phyloP scores from a whole-genome alignment of 805 yeast species.

The Schwanniomyces sp. region DNA sequence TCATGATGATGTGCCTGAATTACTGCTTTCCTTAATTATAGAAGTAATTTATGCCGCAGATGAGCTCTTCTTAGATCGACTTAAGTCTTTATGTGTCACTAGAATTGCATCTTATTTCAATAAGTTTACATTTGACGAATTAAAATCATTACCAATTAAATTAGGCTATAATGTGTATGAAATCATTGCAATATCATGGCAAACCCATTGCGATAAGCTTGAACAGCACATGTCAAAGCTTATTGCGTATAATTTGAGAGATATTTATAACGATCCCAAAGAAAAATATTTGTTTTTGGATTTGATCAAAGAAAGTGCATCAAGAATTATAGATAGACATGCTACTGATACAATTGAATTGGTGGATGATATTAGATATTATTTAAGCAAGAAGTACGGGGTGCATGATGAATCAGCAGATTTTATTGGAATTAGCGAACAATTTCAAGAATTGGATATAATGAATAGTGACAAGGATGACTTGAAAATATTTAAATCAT shows the following conservation, averaged over 20 bases:
- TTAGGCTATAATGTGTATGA: slow-evolving; percentile 50
- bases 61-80: slow-evolving; percentile 55
- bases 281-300: slow-evolving; percentile 20
- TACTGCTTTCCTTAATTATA: slow-evolving; percentile 51
- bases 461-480: slow-evolving; percentile 11
- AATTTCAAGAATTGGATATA: slow-evolving; percentile 9
- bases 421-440: slow-evolving; percentile 20
- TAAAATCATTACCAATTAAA: slow-evolving; percentile 14
- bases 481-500: slow-evolving; percentile 14
- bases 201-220: slow-evolving; percentile 58
- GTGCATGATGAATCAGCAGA: slow-evolving; percentile 25
- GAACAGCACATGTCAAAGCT: slow-evolving; percentile 62
- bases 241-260: slow-evolving; percentile 50
- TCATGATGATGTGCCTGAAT: slow-evolving; percentile 50
- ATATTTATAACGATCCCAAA: slow-evolving; percentile 29
- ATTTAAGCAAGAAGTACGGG: slow-evolving; percentile 43
- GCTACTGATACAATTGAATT: slow-evolving; percentile 80
- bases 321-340: slow-evolving; percentile 57
- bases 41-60: slow-evolving; percentile 64
- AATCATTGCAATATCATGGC: slow-evolving; percentile 66
- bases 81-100: slow-evolving; percentile 64
- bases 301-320: slow-evolving; percentile 47
- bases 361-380: slow-evolving; percentile 74
- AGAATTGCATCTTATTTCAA: slow-evolving; percentile 35
- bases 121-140: slow-evolving; percentile 16